Conservation (phyloP, 441 rosid species). For the Gossypium davidsonii region DNA sequence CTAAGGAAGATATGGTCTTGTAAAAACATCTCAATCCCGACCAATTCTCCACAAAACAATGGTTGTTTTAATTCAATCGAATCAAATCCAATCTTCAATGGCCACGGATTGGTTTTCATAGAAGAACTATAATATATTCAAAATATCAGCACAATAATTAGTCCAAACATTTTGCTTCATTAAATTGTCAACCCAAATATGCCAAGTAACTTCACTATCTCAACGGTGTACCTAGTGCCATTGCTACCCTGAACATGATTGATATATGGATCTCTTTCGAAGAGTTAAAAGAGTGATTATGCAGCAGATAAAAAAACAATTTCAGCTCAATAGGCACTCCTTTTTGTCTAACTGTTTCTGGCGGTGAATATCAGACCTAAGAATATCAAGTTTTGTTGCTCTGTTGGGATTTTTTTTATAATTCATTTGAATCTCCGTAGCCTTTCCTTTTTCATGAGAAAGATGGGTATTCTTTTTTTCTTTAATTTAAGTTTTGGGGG, state of each 20-base stretch:
- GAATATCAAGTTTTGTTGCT: background rate
- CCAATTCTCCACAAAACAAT: too few relatives aligned
- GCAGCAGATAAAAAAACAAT: conserved; percentile 14
- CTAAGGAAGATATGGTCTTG: too few relatives aligned
- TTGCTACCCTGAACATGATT: background rate
- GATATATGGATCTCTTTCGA: conserved; percentile 18
- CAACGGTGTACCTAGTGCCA: too few relatives aligned
- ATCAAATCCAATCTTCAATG: too few relatives aligned
- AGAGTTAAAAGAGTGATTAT: conserved; percentile 13
- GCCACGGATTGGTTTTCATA: too few relatives aligned
- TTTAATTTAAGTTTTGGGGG: background rate
- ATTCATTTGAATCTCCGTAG: background rate
- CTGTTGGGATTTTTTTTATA: background rate
- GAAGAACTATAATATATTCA: too few relatives aligned
- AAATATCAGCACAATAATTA: too few relatives aligned
- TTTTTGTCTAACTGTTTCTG: conserved; percentile 34
- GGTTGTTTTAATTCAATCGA: too few relatives aligned
- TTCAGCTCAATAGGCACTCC: conserved; percentile 26
- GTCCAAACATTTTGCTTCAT: too few relatives aligned
- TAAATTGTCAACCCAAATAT: too few relatives aligned
- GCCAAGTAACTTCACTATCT: too few relatives aligned
- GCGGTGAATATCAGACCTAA: background rate
- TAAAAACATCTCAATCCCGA: too few relatives aligned
- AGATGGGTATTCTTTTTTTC: background rate
- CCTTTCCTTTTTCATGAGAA: background rate